Evolutionary conservation across 2,329 filamentous ascomycete genomes (phyloP).

Genomic region (Penicillium fuscoglaucum): DNA sequence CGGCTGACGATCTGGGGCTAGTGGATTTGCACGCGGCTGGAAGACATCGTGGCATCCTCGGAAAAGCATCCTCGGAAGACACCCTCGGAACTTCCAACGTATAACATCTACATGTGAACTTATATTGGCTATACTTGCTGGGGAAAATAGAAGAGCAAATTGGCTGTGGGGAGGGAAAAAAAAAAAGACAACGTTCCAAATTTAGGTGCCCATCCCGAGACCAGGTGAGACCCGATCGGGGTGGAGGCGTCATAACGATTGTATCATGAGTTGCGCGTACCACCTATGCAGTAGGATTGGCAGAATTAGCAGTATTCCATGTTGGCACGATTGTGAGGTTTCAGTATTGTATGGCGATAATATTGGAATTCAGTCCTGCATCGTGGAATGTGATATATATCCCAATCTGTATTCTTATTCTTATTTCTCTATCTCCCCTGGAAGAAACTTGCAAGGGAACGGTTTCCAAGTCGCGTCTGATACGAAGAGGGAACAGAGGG

Average conservation of each 20-base stretch:
- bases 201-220: constrained; percentile 2
- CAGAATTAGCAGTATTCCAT: neutral
- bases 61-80: constrained; percentile 1
- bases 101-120: neutral
- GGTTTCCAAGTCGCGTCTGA: neutral
- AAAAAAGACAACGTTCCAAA: neutral
- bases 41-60: constrained; percentile 7
- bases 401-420: neutral
- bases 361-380: constrained; percentile 1
- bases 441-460: neutral
- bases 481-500: neutral
- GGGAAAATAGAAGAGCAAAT: neutral
- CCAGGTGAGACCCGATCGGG: constrained; percentile 11
- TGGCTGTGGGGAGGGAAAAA: neutral
- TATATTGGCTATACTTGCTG: neutral
- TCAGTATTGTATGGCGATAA: neutral
- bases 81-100: neutral
- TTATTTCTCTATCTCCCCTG: neutral
- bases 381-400: constrained; percentile 16
- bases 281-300: neutral
- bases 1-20: constrained; percentile 8
- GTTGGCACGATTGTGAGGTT: neutral
- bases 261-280: constrained; percentile 17
- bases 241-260: constrained; percentile 12
- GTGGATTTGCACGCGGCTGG: constrained; percentile 1